Base-by-base conservation (phyloP, 2,329 filamentous ascomycete genomes). In the Bisporella sp. region DNA sequence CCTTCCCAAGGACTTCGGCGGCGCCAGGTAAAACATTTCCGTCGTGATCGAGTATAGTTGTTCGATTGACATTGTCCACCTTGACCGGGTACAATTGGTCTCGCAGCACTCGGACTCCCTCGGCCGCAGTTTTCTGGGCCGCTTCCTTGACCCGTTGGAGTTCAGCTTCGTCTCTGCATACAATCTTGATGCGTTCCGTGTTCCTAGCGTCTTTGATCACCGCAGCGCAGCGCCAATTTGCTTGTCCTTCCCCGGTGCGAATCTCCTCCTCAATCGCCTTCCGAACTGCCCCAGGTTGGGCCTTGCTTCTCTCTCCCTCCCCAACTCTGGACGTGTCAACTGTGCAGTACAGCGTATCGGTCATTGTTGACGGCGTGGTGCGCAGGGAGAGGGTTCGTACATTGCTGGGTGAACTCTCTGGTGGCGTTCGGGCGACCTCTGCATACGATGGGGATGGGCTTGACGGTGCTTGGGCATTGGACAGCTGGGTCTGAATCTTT, bases 81-180 rank as follows among this genome's bases (percentile, higher is more conserved):
- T 60, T 61, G 29, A 63, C 48, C 6, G 53, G 57, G 47, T 60
- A 62, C 8, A 62, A 49, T 21, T 62, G 48, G 48, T 62, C 55
- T 45, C 51, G 47, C 13, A 57, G 51, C 5, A 61, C 51, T 35
- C 55, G 52, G 32, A 47, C 57, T 44, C 58, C 56, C 28, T 11
- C 32, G 28, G 49, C 50, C 21, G 54, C 9, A n/a, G 47, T 60
- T 29, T 31, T 51, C 46, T 57, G 48, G 21, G 49, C 47, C 31
- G 52, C 46, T 39, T 52, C 30, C 43, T 61, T 62, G 13, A 61
- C 50, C 39, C 50, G 28, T n/a, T 52, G 31, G 11, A 53, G 54
- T 49, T 59, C 57, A 5, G 45, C 46, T 39, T 59, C 54, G 46
- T 60, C 48, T 47, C 55, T 46, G 48, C 58, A 61, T 30, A 42